Evolutionary conservation across 2,329 filamentous ascomycete genomes (phyloP).

Genomic region (Cercospora sp.): DNA sequence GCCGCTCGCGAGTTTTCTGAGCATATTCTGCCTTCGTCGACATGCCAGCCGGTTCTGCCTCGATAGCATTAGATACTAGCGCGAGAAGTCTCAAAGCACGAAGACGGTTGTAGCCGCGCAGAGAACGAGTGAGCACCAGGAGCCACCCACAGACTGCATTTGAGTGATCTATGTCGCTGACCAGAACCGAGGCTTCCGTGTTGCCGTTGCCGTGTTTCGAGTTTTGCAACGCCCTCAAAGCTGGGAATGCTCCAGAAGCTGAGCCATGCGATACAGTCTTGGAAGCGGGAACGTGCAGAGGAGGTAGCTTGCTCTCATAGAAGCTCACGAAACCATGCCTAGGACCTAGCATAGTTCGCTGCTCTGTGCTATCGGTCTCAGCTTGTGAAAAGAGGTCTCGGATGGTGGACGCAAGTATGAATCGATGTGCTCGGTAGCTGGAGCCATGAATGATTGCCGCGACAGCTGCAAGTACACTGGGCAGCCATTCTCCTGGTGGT

Average conservation of each 20-base stretch:
- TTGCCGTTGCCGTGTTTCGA: conserved; percentile 19
- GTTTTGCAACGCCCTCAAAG: conserved; percentile 41
- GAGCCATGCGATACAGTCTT: conserved; percentile 37
- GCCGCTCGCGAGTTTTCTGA: conserved; percentile 42
- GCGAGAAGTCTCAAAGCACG: conserved; percentile 46
- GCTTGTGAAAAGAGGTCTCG: conserved; percentile 34
- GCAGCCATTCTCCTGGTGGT: conserved; percentile 58
- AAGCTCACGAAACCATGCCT: conserved; percentile 31
- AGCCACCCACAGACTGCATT: conserved; percentile 53
- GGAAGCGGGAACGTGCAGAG: conserved; percentile 47
- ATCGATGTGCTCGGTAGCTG: conserved; percentile 70
- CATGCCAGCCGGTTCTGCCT: conserved; percentile 40
- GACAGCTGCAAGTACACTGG: conserved; percentile 74
- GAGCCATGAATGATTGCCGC: conserved; percentile 76
- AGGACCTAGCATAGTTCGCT: conserved; percentile 30
- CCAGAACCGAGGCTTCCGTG: conserved; percentile 19
- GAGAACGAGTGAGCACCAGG: conserved; percentile 47
- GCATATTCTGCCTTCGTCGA: conserved; percentile 35
- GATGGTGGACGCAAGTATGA: conserved; percentile 51
- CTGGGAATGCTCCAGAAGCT: conserved; percentile 47
- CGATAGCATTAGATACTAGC: conserved; percentile 39
- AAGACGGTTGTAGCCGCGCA: conserved; percentile 45
- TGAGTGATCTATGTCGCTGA: conserved; percentile 45
- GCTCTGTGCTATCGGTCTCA: conserved; percentile 26
- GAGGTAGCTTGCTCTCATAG: conserved; percentile 32